phyloP scores from a whole-genome alignment of 768 basidiomycete species.

The Tylopilus intermedius region DNA sequence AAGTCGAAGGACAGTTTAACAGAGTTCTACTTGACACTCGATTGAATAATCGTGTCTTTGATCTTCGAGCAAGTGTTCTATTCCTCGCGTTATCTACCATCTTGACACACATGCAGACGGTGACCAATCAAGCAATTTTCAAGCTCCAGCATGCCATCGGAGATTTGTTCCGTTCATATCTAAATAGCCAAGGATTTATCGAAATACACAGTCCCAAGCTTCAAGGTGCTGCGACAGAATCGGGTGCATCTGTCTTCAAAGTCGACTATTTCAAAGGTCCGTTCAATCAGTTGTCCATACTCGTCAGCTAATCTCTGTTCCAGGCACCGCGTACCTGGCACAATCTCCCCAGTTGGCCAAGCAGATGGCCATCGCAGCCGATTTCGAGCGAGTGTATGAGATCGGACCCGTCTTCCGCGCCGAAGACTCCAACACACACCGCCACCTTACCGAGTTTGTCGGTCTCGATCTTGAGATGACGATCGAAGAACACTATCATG shows the following conservation, averaged over 20 bases:
- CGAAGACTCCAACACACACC: conserved; percentile 94
- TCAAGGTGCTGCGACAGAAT: conserved; percentile 95
- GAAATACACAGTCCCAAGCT: conserved; percentile 98
- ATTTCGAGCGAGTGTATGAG: conserved; percentile 97
- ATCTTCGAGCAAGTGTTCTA: conserved; percentile 68
- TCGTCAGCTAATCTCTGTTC: neutral
- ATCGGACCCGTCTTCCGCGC: conserved; percentile 96
- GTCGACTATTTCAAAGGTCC: conserved; percentile 93
- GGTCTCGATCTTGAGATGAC: conserved; percentile 99
- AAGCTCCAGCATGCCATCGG: conserved; percentile 85
- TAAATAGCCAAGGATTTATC: conserved; percentile 70
- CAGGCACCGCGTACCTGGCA: conserved; percentile 87
- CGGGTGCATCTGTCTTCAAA: conserved; percentile 95
- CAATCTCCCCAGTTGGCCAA: conserved; percentile 97
- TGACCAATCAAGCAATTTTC: conserved; percentile 95
- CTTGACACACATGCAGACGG: conserved; percentile 52
- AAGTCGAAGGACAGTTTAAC: conserved; percentile 60
- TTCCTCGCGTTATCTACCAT: neutral
- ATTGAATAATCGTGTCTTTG: conserved; percentile 89
- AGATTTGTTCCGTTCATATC: conserved; percentile 78
- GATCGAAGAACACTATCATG: conserved; percentile 98
- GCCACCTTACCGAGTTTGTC: conserved; percentile 97
- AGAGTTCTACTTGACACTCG: conserved; percentile 89
- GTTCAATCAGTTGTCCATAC: neutral
- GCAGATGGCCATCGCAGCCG: conserved; percentile 98